These are phyloP conservation scores for Cardamine occulta DNA, from an alignment of 345 rosid species.

Conservation along the genomic window DNA sequence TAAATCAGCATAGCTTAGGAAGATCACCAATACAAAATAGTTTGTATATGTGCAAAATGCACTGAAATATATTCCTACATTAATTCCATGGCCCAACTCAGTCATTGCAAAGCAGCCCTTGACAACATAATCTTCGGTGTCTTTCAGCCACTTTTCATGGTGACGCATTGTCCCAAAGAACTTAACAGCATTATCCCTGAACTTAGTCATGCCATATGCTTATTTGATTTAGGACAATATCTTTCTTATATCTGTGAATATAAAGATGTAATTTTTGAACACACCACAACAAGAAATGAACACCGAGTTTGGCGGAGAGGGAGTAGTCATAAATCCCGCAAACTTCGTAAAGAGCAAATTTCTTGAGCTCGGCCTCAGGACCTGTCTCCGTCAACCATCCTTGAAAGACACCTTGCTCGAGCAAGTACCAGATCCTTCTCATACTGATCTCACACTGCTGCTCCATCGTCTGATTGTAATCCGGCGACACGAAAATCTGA, in stretches of 20 bases:
- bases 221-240: background rate
- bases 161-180: conserved; percentile 83
- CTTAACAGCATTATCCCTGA: conserved; percentile 87
- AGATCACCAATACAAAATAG: background rate
- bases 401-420: conserved; percentile 62
- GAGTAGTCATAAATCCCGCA: conserved; percentile 68
- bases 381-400: conserved; percentile 75
- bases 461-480: conserved; percentile 85
- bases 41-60: no score
- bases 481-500: conserved; percentile 63
- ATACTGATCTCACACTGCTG: conserved; percentile 83
- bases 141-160: conserved; percentile 82
- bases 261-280: background rate
- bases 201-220: background rate
- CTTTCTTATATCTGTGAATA: background rate
- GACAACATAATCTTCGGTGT: conserved; percentile 61
- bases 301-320: conserved; percentile 69
- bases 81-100: conserved; percentile 96
- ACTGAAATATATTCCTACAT: conserved; percentile 53
- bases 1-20: conserved; percentile 6
- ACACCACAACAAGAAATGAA: conserved; percentile 82
- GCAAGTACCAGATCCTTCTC: conserved; percentile 60
- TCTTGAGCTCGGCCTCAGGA: conserved; percentile 60
- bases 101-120: conserved; percentile 97
- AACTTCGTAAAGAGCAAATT: conserved; percentile 61